A percentile compares a stretch with the other conserved stretches of the same genome.
Conservation (phyloP, 129 eudicot genomes). For the Apium graveolens region DNA sequence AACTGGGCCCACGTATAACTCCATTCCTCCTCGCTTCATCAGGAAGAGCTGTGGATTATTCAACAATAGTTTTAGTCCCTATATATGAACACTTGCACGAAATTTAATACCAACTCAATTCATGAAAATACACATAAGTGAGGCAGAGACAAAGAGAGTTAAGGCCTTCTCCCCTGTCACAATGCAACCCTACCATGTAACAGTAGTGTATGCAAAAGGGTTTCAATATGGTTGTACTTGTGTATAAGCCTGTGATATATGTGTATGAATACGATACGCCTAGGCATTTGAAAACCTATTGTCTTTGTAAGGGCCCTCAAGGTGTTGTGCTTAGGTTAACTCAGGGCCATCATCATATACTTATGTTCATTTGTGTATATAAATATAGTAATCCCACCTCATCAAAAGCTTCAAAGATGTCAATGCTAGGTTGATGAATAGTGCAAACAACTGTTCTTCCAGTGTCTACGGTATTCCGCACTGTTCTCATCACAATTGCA, state of each 20-base stretch:
- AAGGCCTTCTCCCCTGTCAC: no score
- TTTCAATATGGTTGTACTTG: no score
- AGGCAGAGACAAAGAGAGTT: background rate
- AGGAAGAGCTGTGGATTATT: constrained; percentile 5
- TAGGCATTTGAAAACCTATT: no score
- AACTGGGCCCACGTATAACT: background rate
- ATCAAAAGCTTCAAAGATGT: constrained; percentile 7
- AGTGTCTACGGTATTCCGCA: background rate
- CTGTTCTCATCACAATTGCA: constrained; percentile 10
- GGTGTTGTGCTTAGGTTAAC: background rate
- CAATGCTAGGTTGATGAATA: constrained; percentile 6
- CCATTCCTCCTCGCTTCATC: constrained; percentile 11
- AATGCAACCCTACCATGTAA: no score
- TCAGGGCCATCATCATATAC: background rate
- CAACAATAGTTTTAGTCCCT: background rate
- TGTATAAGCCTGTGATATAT: no score
- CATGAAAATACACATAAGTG: background rate
- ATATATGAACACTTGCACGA: background rate
- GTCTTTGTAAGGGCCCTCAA: background rate
- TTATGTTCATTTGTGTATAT: no score
- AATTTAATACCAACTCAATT: background rate
- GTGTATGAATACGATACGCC: no score
- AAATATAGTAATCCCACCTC: background rate
- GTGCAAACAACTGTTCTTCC: constrained; percentile 7
- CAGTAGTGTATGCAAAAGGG: background rate